A percentile compares a stretch with the other conserved stretches of the same genome.
Conservation (phyloP, 2,329 filamentous ascomycete species). For the Talaromyces sp. region DNA sequence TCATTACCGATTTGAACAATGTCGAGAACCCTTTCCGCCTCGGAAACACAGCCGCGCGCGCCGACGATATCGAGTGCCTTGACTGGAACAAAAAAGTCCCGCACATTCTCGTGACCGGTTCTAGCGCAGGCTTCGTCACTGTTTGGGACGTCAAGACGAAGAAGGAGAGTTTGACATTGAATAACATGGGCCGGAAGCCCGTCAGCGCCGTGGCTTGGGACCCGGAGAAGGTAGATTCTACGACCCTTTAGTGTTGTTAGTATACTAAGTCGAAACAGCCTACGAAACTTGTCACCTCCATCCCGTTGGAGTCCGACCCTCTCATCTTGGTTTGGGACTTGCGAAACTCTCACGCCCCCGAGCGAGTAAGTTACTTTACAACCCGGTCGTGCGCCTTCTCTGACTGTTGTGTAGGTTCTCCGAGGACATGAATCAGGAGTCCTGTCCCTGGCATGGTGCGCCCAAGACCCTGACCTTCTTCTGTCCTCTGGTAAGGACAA, state of each 20-base stretch:
- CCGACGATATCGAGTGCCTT: conserved; percentile 91
- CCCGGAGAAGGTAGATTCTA: conserved; percentile 63
- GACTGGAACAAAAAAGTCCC: conserved; percentile 99
- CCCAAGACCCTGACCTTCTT: conserved; percentile 80
- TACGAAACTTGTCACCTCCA: conserved; percentile 89
- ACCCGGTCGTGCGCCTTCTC: background rate
- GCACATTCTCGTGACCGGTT: conserved; percentile 92
- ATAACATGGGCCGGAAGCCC: conserved; percentile 80
- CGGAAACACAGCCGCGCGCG: conserved; percentile 79
- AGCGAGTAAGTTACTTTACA: conserved; percentile 43
- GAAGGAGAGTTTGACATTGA: conserved; percentile 92
- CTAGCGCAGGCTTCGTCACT: conserved; percentile 88
- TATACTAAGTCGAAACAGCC: conserved; percentile 41
- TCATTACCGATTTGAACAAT: conserved; percentile 91
- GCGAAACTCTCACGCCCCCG: conserved; percentile 90
- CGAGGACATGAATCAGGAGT: conserved; percentile 93
- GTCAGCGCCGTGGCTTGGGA: conserved; percentile 98
- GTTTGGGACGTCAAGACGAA: conserved; percentile 98
- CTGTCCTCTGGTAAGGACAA: conserved; percentile 97
- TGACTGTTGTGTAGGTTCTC: conserved; percentile 53
- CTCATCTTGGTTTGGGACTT: conserved; percentile 92
- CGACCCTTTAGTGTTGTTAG: conserved; percentile 5
- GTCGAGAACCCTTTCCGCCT: conserved; percentile 81
- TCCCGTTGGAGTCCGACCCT: conserved; percentile 80
- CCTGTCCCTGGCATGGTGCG: conserved; percentile 90